Conservation (phyloP, 495 filamentous ascomycete species). For the Pyrenula massariospora region DNA sequence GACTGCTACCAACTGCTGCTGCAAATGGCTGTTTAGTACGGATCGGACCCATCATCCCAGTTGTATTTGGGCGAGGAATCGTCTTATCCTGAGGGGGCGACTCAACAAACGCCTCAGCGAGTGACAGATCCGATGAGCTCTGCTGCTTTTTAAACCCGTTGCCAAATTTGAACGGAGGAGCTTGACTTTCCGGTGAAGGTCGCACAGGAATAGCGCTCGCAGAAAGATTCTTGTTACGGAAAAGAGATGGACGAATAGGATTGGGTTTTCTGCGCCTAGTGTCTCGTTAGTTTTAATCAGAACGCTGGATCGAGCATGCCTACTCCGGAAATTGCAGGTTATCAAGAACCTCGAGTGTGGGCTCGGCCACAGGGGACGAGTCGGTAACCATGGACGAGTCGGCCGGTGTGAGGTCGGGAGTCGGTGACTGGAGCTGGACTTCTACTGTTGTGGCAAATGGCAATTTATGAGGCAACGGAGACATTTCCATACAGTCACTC, state of each 20-base stretch:
- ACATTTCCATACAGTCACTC: conserved; percentile 87
- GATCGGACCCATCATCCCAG: conserved; percentile 30
- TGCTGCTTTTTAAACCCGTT: conserved; percentile 42
- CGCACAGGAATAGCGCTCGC: conserved; percentile 25
- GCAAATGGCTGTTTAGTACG: conserved; percentile 52
- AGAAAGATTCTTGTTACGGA: conserved; percentile 29
- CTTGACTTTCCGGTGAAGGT: conserved; percentile 41
- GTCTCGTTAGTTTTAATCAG: no score
- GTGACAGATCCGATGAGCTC: conserved; percentile 45
- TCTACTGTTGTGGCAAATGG: conserved; percentile 45
- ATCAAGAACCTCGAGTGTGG: conserved; percentile 22
- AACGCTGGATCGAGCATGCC: no score
- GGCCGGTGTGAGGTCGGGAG: conserved; percentile 38
- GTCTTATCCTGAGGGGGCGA: conserved; percentile 63
- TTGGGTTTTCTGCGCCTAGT: conserved; percentile 27
- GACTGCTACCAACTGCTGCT: conserved; percentile 28
- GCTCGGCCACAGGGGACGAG: conserved; percentile 38
- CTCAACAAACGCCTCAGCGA: conserved; percentile 67
- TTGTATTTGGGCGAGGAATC: conserved; percentile 19
- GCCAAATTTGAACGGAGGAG: conserved; percentile 67
- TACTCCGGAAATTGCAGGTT: conserved; percentile 13
- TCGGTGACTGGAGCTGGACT: conserved; percentile 56
- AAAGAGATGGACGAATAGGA: conserved; percentile 28
- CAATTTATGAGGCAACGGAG: conserved; percentile 82
- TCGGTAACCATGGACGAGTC: conserved; percentile 32